Conservation (phyloP, 1,284 basidiomycete species). For the Chalciporus sp. region DNA sequence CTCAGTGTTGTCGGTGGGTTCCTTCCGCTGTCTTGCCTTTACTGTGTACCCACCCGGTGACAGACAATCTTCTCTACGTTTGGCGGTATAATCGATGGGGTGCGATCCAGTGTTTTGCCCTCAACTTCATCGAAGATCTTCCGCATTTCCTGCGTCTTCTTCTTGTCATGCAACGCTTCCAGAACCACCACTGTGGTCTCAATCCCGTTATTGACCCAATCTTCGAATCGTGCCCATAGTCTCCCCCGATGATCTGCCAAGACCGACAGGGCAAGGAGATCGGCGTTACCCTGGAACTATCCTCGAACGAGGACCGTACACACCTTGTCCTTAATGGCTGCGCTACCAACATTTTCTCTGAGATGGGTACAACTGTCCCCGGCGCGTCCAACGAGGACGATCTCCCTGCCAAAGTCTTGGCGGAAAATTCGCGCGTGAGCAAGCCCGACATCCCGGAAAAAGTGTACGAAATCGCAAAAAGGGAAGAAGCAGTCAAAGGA, state of each 20-base stretch:
- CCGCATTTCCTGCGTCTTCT: slow-evolving; percentile 37
- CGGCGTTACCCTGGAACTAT: background rate
- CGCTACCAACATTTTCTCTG: slow-evolving; percentile 13
- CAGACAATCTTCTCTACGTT: background rate
- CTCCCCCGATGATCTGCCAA: no score
- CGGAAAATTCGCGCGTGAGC: slow-evolving; percentile 4
- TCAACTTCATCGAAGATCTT: slow-evolving; percentile 24
- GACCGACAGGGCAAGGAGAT: background rate
- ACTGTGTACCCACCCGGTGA: no score
- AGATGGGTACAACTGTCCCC: background rate
- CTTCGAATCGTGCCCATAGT: background rate
- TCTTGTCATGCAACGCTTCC: slow-evolving; percentile 32
- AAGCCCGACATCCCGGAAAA: no score
- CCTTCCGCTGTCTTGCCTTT: no score
- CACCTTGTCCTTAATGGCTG: slow-evolving; percentile 10
- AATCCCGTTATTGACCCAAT: background rate
- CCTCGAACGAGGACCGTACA: slow-evolving; percentile 1
- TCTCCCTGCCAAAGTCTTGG: slow-evolving; percentile 19
- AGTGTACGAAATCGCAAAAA: no score
- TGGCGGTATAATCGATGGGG: background rate
- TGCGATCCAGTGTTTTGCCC: background rate
- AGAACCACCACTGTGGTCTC: slow-evolving; percentile 29
- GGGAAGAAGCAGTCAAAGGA: no score
- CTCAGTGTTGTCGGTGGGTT: background rate
- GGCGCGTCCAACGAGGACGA: background rate